A percentile compares a stretch with the other conserved stretches of the same genome.
These are phyloP conservation scores for Trifolium dubium DNA, from an alignment of 306 rosid genomes.

Conservation along the genomic window DNA sequence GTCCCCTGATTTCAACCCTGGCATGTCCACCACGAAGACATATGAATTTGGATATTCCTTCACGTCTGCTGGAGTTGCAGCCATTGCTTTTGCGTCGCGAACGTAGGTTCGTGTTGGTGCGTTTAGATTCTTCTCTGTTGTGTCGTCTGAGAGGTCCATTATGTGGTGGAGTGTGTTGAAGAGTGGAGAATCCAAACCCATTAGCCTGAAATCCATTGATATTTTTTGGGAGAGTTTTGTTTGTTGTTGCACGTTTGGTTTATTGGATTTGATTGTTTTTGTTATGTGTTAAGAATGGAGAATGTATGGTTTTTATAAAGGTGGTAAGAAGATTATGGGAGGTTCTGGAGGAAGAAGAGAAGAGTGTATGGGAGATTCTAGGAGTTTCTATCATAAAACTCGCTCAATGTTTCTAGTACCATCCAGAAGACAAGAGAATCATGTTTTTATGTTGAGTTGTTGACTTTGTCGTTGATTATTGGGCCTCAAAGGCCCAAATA, in stretches of 20 bases:
- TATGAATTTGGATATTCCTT: slow-evolving; percentile 72
- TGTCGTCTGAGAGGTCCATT: slow-evolving; percentile 55
- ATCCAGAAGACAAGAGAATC: slow-evolving; percentile 18
- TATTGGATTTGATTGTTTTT: neutral
- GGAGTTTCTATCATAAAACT: slow-evolving; percentile 13
- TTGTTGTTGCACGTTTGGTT: neutral
- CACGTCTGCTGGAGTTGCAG: slow-evolving; percentile 83
- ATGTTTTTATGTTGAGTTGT: neutral
- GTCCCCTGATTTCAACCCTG: slow-evolving; percentile 82
- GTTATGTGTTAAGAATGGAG: neutral
- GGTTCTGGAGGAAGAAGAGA: slow-evolving; percentile 38
- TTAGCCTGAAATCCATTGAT: slow-evolving; percentile 70
- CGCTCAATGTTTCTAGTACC: slow-evolving; percentile 23
- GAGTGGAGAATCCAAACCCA: slow-evolving; percentile 73
- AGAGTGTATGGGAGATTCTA: neutral
- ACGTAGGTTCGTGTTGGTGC: slow-evolving; percentile 72
- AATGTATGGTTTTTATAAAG: slow-evolving; percentile 16
- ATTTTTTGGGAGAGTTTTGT: neutral
- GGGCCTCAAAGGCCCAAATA: neutral
- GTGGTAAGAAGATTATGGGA: slow-evolving; percentile 39
- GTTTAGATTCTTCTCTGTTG: slow-evolving; percentile 49
- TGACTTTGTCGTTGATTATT: neutral
- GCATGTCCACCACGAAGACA: slow-evolving; percentile 85
- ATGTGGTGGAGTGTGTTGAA: slow-evolving; percentile 66
- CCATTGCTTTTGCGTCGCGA: slow-evolving; percentile 89